These are phyloP conservation scores for Rhododendron griersonianum DNA, from an alignment of 148 eudicot genomes.

Conservation along the genomic window DNA sequence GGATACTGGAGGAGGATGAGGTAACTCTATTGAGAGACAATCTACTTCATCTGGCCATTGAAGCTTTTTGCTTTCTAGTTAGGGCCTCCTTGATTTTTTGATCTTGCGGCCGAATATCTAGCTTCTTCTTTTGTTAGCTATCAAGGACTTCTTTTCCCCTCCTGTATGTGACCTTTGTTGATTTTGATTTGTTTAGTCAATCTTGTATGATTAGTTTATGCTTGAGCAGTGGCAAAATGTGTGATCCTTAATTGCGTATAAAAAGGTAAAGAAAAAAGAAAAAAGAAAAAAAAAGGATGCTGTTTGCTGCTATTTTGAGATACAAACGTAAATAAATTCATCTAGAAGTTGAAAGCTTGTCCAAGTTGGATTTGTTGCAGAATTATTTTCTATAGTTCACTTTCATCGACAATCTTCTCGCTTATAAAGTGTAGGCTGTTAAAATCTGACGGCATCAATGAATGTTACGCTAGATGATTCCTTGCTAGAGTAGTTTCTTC, in stretches of 20 bases:
- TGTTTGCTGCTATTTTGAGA: neutral
- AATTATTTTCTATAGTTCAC: neutral
- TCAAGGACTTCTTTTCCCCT: neutral
- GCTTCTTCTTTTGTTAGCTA: neutral
- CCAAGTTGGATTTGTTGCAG: neutral
- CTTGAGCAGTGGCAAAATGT: neutral
- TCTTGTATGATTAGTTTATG: neutral
- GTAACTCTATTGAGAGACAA: slow-evolving; percentile 26
- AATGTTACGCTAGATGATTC: neutral
- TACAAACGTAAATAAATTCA: neutral
- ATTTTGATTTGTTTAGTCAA: neutral
- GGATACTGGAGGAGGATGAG: slow-evolving; percentile 61
- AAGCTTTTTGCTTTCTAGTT: neutral
- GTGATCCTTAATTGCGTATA: neutral
- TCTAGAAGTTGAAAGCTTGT: neutral
- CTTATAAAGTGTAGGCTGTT: neutral
- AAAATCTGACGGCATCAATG: neutral
- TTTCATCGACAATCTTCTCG: neutral
- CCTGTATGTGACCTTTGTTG: neutral
- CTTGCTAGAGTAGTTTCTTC: neutral
- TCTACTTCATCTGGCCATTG: neutral
- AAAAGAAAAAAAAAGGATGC: neutral
- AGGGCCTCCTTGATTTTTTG: neutral
- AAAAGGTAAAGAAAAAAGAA: neutral
- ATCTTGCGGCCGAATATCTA: neutral